phyloP scores from a whole-genome alignment of 345 rosid species.

The Mercurialis annua region DNA sequence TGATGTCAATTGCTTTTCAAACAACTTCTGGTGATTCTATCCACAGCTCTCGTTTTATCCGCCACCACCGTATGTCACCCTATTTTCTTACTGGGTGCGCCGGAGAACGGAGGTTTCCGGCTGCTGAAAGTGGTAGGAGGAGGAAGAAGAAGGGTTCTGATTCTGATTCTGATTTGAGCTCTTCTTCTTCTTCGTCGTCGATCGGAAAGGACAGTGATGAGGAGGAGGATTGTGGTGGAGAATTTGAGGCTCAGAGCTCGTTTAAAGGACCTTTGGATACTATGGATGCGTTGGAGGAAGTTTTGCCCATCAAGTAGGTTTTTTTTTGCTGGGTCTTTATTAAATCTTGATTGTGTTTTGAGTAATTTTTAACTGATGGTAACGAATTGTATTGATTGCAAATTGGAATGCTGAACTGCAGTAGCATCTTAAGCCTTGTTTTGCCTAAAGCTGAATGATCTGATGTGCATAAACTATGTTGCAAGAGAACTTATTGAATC shows the following conservation, averaged over 20 bases:
- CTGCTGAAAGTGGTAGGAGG: not conserved
- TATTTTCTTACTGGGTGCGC: not conserved
- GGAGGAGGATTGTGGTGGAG: conserved; percentile 20
- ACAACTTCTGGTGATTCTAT: not conserved
- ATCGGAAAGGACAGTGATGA: conserved; percentile 23
- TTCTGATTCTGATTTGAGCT: too few species aligned
- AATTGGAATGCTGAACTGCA: not conserved
- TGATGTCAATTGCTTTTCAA: conserved; percentile 20
- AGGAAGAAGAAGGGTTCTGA: conserved; percentile 14
- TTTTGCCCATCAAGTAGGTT: conserved; percentile 33
- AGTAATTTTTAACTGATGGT: not conserved
- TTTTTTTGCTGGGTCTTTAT: not conserved
- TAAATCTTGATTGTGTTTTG: not conserved
- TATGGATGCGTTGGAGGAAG: conserved; percentile 35
- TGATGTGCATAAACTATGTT: too few species aligned
- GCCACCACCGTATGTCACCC: not conserved
- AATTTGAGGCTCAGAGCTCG: conserved; percentile 33
- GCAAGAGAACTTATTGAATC: too few species aligned
- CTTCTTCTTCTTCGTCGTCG: conserved; percentile 14
- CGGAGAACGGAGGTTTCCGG: conserved; percentile 5
- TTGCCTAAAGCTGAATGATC: too few species aligned
- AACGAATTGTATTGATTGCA: not conserved
- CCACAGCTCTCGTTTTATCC: conserved; percentile 6
- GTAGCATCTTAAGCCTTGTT: too few species aligned
- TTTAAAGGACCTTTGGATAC: conserved; percentile 39